Base-by-base conservation (phyloP, 257 asterid genomes). In the Gentiana macrophylla region DNA sequence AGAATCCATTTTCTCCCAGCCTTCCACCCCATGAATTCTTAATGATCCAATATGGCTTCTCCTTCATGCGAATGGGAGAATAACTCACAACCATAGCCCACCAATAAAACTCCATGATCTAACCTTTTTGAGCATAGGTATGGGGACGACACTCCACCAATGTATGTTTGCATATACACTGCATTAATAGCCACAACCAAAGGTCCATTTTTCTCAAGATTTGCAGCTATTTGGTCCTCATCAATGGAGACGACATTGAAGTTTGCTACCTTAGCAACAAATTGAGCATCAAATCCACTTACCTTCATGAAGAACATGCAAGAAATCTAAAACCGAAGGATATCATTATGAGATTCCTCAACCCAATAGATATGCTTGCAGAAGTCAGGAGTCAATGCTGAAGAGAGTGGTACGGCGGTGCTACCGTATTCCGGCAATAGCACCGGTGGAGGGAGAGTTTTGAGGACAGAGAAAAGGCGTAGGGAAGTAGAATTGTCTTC, bases 121-220 rank as follows among this genome's bases (percentile, higher is more conserved):
- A 77, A 66, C 12, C 73, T 45, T 72, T 79, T 85, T 1, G 84
- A 66, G 78, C 97, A 89, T 67, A 85, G 62, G 71, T 64, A 77
- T 4, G 97, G 97, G 74, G 95, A 89, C 2, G 97, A 89, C 11
- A 89, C 95, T 49, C 97, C 97, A 5, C 82, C 71, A 13, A 86
- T 48, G 57, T 89, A 89, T 37, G 95, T 89, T 77, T 89, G 97
- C 95, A 85, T 85, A 80, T 62, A 89, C 50, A 65, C 89, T 0
- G 95, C 94, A 70, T 89, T 89, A 77, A 89, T 85, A 47, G 84
- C 97, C 80, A 89, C 94, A 58, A 94, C 96, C 62, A 89, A 95
- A 50, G 97, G 97, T 45, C 95, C 95, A 61, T 79, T 81, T 67
- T 85, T 83, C 53, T 83, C 95, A 52, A 89, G 89, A 67, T 89